phyloP scores from a whole-genome alignment of 75 land plant species.

The Cunninghamia lanceolata region DNA sequence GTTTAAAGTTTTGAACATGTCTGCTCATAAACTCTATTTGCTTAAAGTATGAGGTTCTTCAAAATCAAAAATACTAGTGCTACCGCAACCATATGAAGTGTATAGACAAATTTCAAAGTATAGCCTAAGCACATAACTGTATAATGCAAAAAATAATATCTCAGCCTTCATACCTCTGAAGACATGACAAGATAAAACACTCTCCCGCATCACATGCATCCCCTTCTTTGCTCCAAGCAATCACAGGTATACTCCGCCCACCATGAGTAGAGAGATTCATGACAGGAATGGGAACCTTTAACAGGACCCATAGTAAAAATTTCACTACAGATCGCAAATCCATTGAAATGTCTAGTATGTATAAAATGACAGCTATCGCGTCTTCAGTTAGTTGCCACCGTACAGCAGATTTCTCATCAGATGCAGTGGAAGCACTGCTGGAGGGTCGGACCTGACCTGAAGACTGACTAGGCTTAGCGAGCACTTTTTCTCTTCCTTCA shows the following conservation, averaged over 20 bases:
- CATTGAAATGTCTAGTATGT: constrained; percentile 64
- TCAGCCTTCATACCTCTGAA: constrained; percentile 56
- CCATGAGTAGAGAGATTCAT: constrained; percentile 28
- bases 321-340: constrained; percentile 58
- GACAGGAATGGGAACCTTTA: constrained; percentile 34
- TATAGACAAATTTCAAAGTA: not conserved
- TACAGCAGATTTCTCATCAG: constrained; percentile 39
- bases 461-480: constrained; percentile 35
- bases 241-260: constrained; percentile 37
- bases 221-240: constrained; percentile 44
- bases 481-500: constrained; percentile 53
- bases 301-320: constrained; percentile 83
- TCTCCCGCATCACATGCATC: constrained; percentile 68
- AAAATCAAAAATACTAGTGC: not conserved
- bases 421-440: constrained; percentile 14
- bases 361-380: constrained; percentile 62
- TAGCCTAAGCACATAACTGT: not conserved
- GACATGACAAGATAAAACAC: constrained; percentile 57
- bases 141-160: not conserved
- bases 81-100: not conserved
- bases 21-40: not conserved
- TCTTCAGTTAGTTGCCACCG: constrained; percentile 83
- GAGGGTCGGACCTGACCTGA: constrained; percentile 8
- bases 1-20: not conserved
- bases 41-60: not conserved